These are phyloP conservation scores for Plantago ovata DNA, from an alignment of 257 asterid species.

Conservation along the genomic window DNA sequence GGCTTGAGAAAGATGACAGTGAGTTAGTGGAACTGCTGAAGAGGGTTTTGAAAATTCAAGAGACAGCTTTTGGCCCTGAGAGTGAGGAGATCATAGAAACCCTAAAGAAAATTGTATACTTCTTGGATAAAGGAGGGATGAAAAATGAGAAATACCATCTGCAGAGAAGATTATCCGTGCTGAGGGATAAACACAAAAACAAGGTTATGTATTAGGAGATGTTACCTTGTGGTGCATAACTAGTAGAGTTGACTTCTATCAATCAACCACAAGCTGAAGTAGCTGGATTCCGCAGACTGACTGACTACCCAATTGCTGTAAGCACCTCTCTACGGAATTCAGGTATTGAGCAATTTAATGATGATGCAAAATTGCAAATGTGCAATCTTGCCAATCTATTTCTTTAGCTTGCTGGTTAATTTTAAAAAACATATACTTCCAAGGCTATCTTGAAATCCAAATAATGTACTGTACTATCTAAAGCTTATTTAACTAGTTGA, in stretches of 20 bases:
- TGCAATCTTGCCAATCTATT: background rate
- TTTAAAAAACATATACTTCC: background rate
- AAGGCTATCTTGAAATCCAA: too few species aligned
- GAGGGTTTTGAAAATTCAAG: slow-evolving; percentile 80
- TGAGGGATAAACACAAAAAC: slow-evolving; percentile 52
- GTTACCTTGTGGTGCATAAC: slow-evolving; percentile 8
- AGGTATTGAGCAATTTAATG: slow-evolving; percentile 1
- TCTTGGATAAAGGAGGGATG: slow-evolving; percentile 62
- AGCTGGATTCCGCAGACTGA: background rate
- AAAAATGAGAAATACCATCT: slow-evolving; percentile 63
- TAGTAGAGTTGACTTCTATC: background rate
- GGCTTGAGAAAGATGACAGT: slow-evolving; percentile 52
- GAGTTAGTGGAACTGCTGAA: slow-evolving; percentile 60
- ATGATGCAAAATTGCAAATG: background rate
- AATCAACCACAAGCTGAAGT: slow-evolving; percentile 8
- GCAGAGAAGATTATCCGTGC: slow-evolving; percentile 56
- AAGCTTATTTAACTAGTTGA: too few species aligned
- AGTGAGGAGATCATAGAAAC: slow-evolving; percentile 76
- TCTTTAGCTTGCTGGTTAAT: background rate
- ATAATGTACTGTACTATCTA: too few species aligned
- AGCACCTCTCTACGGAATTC: background rate
- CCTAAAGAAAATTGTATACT: slow-evolving; percentile 63
- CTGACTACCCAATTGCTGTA: background rate
- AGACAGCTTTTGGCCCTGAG: slow-evolving; percentile 62
- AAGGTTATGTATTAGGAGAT: slow-evolving; percentile 33